Conservation (phyloP, 371 early-diverging fungal genomes). For the Funneliformis caledonium region DNA sequence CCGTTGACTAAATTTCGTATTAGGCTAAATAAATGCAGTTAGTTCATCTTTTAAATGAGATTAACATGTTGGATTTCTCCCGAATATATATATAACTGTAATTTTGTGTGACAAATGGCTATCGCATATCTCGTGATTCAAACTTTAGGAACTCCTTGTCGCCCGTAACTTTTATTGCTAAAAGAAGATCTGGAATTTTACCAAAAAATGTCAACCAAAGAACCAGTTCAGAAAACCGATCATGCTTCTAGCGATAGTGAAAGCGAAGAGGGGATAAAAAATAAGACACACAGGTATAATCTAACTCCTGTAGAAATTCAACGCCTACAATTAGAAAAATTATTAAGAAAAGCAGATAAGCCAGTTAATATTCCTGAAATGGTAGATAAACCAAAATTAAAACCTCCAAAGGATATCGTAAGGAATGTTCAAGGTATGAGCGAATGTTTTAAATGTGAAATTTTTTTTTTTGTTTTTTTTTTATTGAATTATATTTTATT, state of each 20-base stretch:
- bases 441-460: background rate
- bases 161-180: too few species aligned
- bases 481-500: background rate
- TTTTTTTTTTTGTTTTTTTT: background rate
- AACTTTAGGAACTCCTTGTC: too few species aligned
- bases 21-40: too few species aligned
- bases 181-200: too few species aligned
- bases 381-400: constrained; percentile 51
- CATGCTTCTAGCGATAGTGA: background rate
- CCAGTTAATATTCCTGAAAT: constrained; percentile 71
- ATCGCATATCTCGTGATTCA: too few species aligned
- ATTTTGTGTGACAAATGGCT: too few species aligned
- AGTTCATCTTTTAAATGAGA: too few species aligned
- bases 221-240: too few species aligned
- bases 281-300: background rate
- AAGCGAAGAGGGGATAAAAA: background rate
- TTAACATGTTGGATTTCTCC: too few species aligned
- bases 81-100: too few species aligned
- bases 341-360: constrained; percentile 82
- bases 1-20: too few species aligned
- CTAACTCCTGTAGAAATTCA: constrained; percentile 54
- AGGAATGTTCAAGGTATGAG: constrained; percentile 75
- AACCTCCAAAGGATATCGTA: constrained; percentile 78
- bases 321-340: constrained; percentile 69
- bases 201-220: too few species aligned